These are phyloP conservation scores for Aspergillus sp. DNA, from an alignment of 2,329 filamentous ascomycete species.

Conservation along the genomic window DNA sequence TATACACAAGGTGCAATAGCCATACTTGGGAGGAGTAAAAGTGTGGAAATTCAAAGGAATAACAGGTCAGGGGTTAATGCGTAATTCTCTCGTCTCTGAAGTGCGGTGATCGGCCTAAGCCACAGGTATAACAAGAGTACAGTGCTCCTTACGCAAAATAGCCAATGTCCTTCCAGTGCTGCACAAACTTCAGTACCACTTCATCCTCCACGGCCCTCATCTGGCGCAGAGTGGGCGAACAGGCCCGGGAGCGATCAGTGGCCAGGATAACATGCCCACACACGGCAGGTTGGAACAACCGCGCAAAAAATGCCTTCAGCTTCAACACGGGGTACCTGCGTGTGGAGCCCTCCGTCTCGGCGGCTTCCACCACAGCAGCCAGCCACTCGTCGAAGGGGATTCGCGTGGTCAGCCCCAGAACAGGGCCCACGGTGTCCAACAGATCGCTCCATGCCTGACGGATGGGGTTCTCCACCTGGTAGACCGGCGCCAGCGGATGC, in stretches of 20 bases:
- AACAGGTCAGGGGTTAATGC: too few relatives aligned
- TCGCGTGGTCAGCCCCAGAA: not conserved
- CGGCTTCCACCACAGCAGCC: not conserved
- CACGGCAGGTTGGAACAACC: not conserved
- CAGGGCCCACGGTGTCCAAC: not conserved
- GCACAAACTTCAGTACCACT: not conserved
- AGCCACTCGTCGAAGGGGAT: not conserved
- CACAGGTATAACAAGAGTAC: not conserved
- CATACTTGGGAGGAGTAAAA: too few relatives aligned
- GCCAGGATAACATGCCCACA: not conserved
- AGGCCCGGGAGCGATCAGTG: not conserved
- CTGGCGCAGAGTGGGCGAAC: not conserved
- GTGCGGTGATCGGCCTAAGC: not conserved
- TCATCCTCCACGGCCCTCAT: not conserved
- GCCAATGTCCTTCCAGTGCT: not conserved
- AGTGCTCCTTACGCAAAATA: not conserved
- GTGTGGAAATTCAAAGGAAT: too few relatives aligned
- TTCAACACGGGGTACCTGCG: not conserved
- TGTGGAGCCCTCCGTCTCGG: not conserved
- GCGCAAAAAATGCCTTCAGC: not conserved
- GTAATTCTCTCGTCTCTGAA: too few relatives aligned
- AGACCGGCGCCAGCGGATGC: not conserved
- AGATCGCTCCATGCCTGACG: constrained; percentile 12
- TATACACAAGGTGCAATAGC: too few relatives aligned
- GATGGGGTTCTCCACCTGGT: constrained; percentile 10